Percentiles rank a stretch among this genome's conserved stretches.
Evolutionary conservation across 805 yeast species (phyloP).

Genomic region (Lachancea kluyveri): DNA sequence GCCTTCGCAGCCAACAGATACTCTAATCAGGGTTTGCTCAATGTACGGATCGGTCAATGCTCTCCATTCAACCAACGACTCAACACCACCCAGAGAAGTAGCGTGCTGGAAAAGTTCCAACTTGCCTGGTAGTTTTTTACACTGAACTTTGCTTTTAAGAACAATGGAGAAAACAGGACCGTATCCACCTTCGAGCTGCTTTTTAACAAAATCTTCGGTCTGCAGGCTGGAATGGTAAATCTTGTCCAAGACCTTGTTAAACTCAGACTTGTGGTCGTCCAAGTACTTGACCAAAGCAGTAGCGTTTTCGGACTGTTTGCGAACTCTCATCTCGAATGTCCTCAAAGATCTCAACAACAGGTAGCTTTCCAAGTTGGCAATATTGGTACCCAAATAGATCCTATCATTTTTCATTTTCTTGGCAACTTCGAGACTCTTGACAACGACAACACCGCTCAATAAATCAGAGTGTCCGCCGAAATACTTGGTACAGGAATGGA

Average conservation of each 20-base stretch:
- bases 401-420: constrained; percentile 54
- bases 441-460: constrained; percentile 71
- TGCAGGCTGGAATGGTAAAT: constrained; percentile 76
- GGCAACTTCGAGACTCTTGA: constrained; percentile 47
- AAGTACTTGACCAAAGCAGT: constrained; percentile 55
- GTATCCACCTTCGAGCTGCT: constrained; percentile 60
- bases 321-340: constrained; percentile 69
- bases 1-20: constrained; percentile 78
- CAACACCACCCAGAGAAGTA: constrained; percentile 89
- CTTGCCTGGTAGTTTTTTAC: constrained; percentile 57
- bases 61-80: constrained; percentile 88
- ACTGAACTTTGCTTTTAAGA: constrained; percentile 44
- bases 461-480: constrained; percentile 95
- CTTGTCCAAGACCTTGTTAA: constrained; percentile 40
- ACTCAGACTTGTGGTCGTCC: constrained; percentile 40
- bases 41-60: constrained; percentile 60
- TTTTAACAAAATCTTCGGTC: constrained; percentile 54
- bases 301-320: constrained; percentile 59
- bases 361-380: constrained; percentile 71
- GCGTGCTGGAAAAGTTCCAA: constrained; percentile 79
- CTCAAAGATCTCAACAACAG: constrained; percentile 73
- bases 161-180: constrained; percentile 75
- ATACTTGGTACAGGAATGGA: constrained; percentile 91
- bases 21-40: constrained; percentile 53
- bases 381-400: constrained; percentile 66